Conservation (phyloP, 805 yeast species). For the Cephaloascus albidus region DNA sequence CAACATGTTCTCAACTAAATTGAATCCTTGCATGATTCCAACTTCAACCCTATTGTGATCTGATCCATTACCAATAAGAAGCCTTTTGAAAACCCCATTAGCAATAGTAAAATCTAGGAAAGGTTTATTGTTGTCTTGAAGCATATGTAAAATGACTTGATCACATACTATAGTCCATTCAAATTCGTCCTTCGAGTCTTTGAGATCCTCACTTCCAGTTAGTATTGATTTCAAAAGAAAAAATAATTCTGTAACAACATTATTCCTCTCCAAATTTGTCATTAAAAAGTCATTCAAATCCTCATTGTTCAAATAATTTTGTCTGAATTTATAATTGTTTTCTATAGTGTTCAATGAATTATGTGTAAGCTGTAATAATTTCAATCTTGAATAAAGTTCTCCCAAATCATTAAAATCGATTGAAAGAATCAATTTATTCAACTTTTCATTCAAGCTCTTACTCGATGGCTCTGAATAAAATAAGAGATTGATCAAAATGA, state of each 20-base stretch:
- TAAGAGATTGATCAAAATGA: conserved; percentile 52
- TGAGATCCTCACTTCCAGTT: background rate
- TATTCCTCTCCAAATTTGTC: conserved; percentile 6
- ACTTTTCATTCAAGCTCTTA: conserved; percentile 43
- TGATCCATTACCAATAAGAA: conserved; percentile 29
- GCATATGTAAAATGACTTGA: conserved; percentile 26
- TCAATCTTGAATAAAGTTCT: conserved; percentile 37
- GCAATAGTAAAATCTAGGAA: conserved; percentile 27
- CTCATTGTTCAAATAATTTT: conserved; percentile 38
- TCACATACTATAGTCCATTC: conserved; percentile 30
- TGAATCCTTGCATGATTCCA: conserved; percentile 26
- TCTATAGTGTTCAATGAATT: conserved; percentile 28
- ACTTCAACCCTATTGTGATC: conserved; percentile 25
- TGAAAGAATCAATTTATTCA: conserved; percentile 59
- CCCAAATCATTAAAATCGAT: conserved; percentile 58
- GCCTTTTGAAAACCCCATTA: conserved; percentile 19
- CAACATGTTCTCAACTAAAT: conserved; percentile 19
- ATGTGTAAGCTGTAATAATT: conserved; percentile 38
- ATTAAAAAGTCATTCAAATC: conserved; percentile 32
- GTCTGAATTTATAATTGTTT: conserved; percentile 39
- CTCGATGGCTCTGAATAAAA: conserved; percentile 68
- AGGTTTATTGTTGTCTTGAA: conserved; percentile 29
- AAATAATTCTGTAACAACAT: background rate
- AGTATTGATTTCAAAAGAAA: background rate
- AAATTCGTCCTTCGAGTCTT: conserved; percentile 9